Conservation (phyloP, 2,329 filamentous ascomycete species). For the Stachybotrys echinatus region DNA sequence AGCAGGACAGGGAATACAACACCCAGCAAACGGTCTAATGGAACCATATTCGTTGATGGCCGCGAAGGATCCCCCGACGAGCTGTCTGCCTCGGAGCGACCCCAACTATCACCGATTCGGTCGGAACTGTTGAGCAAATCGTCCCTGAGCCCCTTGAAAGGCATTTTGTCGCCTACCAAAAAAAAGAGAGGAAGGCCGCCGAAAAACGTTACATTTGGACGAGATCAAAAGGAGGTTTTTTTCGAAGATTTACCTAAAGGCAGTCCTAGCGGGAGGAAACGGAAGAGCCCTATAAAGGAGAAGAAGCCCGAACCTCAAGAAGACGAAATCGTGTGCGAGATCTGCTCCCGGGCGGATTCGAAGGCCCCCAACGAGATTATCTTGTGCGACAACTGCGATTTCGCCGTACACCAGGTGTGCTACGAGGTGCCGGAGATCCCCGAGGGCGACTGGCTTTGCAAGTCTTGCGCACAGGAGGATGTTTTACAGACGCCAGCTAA, state of each 20-base stretch:
- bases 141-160: conserved; percentile 32
- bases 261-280: conserved; percentile 22
- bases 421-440: conserved; percentile 53
- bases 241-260: conserved; percentile 45
- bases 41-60: conserved; percentile 3
- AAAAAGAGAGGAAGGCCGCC: conserved; percentile 33
- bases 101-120: conserved; percentile 6
- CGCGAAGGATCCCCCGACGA: conserved; percentile 10
- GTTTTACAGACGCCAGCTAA: conserved; percentile 23
- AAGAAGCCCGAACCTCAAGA: conserved; percentile 23
- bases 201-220: conserved; percentile 51
- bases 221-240: conserved; percentile 36
- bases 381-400: conserved; percentile 60
- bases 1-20: conserved; percentile 3
- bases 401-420: conserved; percentile 57
- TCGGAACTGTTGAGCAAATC: conserved; percentile 5
- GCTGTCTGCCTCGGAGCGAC: conserved; percentile 7
- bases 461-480: conserved; percentile 48
- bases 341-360: conserved; percentile 54
- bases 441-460: conserved; percentile 59
- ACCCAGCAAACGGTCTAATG: conserved; percentile 4
- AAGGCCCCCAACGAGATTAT: conserved; percentile 56
- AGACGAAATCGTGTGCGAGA: conserved; percentile 51
- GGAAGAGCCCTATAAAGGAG: conserved; percentile 14
- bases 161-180: conserved; percentile 52